Conservation (phyloP, 1,139 yeast species). For the Diutina catenulata region DNA sequence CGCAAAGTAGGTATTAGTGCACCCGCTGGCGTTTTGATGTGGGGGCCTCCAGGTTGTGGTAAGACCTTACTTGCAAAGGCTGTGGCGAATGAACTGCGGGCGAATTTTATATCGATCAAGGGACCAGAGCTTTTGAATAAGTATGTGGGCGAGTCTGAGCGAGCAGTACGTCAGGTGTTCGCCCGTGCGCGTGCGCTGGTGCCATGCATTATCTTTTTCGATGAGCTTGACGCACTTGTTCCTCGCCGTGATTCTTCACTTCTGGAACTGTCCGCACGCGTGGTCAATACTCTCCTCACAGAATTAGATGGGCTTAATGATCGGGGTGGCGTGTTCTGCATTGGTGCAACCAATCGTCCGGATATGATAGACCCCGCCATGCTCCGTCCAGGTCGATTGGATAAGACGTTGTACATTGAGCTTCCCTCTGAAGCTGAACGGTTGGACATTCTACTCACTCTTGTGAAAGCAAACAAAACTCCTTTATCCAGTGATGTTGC, state of each 20-base stretch:
- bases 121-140: conserved; percentile 93
- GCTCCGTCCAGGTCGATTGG: conserved; percentile 94
- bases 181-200: conserved; percentile 88
- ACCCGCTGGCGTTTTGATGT: conserved; percentile 91
- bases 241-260: conserved; percentile 84
- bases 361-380: conserved; percentile 98
- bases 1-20: conserved; percentile 89
- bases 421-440: conserved; percentile 73
- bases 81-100: conserved; percentile 93
- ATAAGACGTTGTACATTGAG: conserved; percentile 85
- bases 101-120: conserved; percentile 87
- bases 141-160: conserved; percentile 93
- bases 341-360: conserved; percentile 96
- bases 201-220: conserved; percentile 93
- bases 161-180: conserved; percentile 92
- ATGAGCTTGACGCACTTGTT: conserved; percentile 90
- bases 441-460: conserved; percentile 67
- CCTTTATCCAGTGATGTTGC: conserved; percentile 63
- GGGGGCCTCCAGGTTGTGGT: conserved; percentile 99
- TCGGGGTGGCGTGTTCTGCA: conserved; percentile 83
- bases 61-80: conserved; percentile 93
- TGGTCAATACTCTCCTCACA: conserved; percentile 86
- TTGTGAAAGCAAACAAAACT: conserved; percentile 59
- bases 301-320: conserved; percentile 93
- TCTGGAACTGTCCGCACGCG: conserved; percentile 87